Conservation (phyloP, 2,329 filamentous ascomycete genomes). For the Phaeosphaeria sp. region DNA sequence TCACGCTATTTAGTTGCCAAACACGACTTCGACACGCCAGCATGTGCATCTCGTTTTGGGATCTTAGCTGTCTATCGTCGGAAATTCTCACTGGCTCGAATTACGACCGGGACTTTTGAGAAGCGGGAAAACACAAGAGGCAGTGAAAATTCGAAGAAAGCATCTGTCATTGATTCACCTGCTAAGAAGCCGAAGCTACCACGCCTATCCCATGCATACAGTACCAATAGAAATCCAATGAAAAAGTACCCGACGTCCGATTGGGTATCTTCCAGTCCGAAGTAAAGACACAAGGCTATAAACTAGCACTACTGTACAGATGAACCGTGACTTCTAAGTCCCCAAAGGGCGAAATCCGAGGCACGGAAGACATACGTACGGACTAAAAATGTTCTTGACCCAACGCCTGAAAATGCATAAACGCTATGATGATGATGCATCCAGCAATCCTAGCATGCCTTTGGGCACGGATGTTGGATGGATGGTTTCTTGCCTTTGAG, state of each 20-base stretch:
- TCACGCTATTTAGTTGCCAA: conserved; percentile 1
- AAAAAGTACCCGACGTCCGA: conserved; percentile 16
- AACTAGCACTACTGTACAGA: conserved; percentile 23
- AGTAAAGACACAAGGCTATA: conserved; percentile 22
- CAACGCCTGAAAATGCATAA: conserved; percentile 32
- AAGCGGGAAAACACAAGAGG: too few relatives aligned
- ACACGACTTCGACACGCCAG: conserved; percentile 5
- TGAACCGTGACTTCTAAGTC: background rate
- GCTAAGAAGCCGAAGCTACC: conserved; percentile 8
- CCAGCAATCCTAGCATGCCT: conserved; percentile 28
- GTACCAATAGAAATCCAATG: conserved; percentile 12
- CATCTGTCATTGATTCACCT: conserved; percentile 12
- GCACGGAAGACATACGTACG: background rate
- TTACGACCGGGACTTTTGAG: too few relatives aligned
- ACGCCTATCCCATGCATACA: conserved; percentile 2
- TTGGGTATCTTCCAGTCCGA: conserved; percentile 40
- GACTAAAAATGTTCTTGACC: background rate
- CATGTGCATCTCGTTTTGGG: background rate
- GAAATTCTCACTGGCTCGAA: too few relatives aligned
- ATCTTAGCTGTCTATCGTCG: background rate
- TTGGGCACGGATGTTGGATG: conserved; percentile 32
- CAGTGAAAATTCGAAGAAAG: too few relatives aligned
- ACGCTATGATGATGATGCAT: conserved; percentile 12
- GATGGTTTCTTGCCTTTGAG: conserved; percentile 30
- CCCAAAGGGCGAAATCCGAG: too few relatives aligned